Evolutionary conservation across 2,329 filamentous ascomycete species (phyloP).

Genomic region (Fusarium sp.): DNA sequence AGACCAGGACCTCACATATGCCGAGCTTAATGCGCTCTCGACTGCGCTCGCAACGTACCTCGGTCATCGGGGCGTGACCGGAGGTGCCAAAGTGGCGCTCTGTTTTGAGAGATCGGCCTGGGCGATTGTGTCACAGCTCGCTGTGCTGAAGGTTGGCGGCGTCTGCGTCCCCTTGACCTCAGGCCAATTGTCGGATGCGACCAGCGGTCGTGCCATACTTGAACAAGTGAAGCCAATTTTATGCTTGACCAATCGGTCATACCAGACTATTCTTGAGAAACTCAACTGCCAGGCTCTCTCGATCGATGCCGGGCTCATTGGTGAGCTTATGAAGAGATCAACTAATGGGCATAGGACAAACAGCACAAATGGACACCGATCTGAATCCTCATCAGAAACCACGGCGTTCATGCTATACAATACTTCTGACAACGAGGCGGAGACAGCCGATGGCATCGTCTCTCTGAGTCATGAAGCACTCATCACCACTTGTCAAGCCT

Average conservation of each 20-base stretch:
- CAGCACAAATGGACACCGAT: slow-evolving; percentile 20
- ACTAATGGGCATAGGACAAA: slow-evolving; percentile 10
- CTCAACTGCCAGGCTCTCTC: slow-evolving; percentile 16
- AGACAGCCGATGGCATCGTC: slow-evolving; percentile 15
- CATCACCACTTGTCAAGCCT: slow-evolving; percentile 16
- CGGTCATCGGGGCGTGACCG: slow-evolving; percentile 12
- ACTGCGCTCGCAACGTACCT: slow-evolving; percentile 16
- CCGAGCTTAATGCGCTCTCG: slow-evolving; percentile 18
- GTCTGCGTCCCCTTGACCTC: slow-evolving; percentile 13
- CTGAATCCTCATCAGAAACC: slow-evolving; percentile 10
- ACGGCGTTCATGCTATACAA: slow-evolving; percentile 19
- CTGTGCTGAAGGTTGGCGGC: slow-evolving; percentile 19
- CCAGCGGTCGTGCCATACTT: slow-evolving; percentile 12
- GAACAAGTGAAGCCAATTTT: slow-evolving; percentile 20
- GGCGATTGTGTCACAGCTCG: slow-evolving; percentile 14
- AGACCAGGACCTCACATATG: slow-evolving; percentile 19
- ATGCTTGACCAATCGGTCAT: slow-evolving; percentile 16
- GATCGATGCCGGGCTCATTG: slow-evolving; percentile 17
- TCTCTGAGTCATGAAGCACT: slow-evolving; percentile 18
- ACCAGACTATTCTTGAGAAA: slow-evolving; percentile 14
- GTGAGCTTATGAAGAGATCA: slow-evolving; percentile 16
- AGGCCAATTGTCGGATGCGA: slow-evolving; percentile 16
- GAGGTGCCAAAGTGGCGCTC: slow-evolving; percentile 16
- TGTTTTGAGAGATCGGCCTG: slow-evolving; percentile 10
- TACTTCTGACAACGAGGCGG: slow-evolving; percentile 17